These are phyloP conservation scores for Rugonectria rugulosa DNA, from an alignment of 2,329 filamentous ascomycete species.

Conservation along the genomic window DNA sequence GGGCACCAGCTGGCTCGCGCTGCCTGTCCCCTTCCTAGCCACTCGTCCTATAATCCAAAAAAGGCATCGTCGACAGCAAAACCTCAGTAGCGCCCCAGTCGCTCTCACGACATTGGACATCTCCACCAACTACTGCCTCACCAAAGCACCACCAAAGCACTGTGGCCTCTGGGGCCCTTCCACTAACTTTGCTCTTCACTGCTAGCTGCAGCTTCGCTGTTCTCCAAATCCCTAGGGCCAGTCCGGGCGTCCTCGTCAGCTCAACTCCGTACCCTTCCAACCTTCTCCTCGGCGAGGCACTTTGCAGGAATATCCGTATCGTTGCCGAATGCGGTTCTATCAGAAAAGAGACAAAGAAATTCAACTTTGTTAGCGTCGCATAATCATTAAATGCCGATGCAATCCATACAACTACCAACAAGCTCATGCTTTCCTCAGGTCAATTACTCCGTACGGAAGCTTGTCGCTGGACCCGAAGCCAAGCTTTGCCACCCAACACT, in stretches of 20 bases:
- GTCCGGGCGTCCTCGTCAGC: constrained; percentile 4
- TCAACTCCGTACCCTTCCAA: neutral
- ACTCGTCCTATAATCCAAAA: constrained; percentile 4
- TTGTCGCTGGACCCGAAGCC: neutral
- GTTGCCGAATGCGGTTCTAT: neutral
- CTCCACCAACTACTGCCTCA: constrained; percentile 8
- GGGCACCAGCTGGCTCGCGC: constrained; percentile 1
- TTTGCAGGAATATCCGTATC: too few species aligned
- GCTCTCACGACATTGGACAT: constrained; percentile 3
- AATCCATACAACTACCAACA: too few species aligned
- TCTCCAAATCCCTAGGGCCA: neutral
- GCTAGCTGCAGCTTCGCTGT: constrained; percentile 1
- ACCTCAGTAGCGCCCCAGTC: constrained; percentile 6
- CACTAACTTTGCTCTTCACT: neutral
- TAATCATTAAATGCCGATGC: too few species aligned
- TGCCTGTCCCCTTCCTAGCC: constrained; percentile 5
- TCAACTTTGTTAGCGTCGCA: too few species aligned
- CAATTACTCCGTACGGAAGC: too few species aligned
- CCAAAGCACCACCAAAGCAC: neutral
- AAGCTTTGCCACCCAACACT: constrained; percentile 4
- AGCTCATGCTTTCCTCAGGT: too few species aligned
- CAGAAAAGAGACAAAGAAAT: too few species aligned
- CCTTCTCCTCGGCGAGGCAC: neutral
- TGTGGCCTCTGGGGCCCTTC: neutral
- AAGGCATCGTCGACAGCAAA: constrained; percentile 6